phyloP scores from a whole-genome alignment of 805 yeast species.

The Candida easanensis region DNA sequence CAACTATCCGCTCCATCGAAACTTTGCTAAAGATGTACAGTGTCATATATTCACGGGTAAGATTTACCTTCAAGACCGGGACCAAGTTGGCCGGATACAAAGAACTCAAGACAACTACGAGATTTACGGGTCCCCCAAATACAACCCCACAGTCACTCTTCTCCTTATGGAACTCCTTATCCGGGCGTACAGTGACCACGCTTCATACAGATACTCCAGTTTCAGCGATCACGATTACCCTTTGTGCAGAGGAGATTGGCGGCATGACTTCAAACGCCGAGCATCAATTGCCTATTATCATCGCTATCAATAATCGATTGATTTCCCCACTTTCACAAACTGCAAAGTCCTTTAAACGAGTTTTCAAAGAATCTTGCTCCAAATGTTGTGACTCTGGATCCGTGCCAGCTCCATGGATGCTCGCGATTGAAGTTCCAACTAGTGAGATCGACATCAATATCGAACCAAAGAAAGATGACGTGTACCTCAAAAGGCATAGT shows the following conservation, averaged over 20 bases:
- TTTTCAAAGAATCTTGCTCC: too few relatives aligned
- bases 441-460: not conserved
- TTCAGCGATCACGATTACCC: not conserved
- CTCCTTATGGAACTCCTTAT: not conserved
- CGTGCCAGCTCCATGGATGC: not conserved
- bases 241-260: not conserved
- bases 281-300: not conserved
- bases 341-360: not conserved
- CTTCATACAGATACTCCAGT: not conserved
- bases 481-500: not conserved
- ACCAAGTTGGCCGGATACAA: not conserved
- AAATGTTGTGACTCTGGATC: too few relatives aligned
- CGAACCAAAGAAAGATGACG: slow-evolving; percentile 5
- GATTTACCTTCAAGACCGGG: not conserved
- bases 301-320: not conserved
- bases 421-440: not conserved
- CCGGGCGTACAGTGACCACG: not conserved
- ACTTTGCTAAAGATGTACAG: not conserved
- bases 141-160: not conserved
- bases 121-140: not conserved
- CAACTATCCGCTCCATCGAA: not conserved
- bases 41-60: not conserved
- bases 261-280: not conserved
- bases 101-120: not conserved
- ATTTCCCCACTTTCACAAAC: not conserved